phyloP scores from a whole-genome alignment of 2,329 filamentous ascomycete genomes.

The Xylaria sp. region DNA sequence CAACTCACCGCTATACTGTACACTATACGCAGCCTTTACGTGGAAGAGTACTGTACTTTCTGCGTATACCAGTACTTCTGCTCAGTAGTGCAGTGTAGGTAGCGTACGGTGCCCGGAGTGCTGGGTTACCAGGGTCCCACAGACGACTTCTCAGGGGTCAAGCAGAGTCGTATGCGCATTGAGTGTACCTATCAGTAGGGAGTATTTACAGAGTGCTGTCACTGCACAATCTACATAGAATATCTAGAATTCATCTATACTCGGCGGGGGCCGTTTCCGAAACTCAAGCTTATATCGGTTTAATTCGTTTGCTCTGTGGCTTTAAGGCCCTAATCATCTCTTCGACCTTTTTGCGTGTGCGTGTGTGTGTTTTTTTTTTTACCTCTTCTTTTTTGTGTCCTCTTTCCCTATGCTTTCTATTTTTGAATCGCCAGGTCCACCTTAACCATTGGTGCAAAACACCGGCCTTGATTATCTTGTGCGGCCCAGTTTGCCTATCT shows the following conservation, averaged over 20 bases:
- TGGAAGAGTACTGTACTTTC: not conserved
- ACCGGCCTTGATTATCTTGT: conserved; percentile 7
- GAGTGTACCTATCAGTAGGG: not conserved
- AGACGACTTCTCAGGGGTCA: conserved; percentile 16
- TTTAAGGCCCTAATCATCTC: conserved; percentile 10
- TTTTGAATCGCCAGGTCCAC: conserved; percentile 24
- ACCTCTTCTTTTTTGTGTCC: not conserved
- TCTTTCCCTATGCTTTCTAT: conserved; percentile 18
- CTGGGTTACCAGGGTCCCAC: conserved; percentile 25
- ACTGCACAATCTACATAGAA: conserved; percentile 25
- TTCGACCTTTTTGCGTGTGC: too few relatives aligned
- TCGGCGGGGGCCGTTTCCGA: conserved; percentile 16
- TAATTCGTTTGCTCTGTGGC: not conserved
- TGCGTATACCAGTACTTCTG: not conserved
- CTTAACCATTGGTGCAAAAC: conserved; percentile 6
- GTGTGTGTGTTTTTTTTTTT: not conserved
- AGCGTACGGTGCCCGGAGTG: conserved; percentile 14
- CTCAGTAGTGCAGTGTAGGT: too few relatives aligned
- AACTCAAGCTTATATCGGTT: not conserved
- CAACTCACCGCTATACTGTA: not conserved
- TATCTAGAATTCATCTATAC: conserved; percentile 31
- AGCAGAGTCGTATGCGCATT: conserved; percentile 21
- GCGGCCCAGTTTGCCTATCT: conserved; percentile 4
- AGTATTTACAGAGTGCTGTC: conserved; percentile 23
- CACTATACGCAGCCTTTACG: not conserved